A percentile compares a stretch with the other conserved stretches of the same genome.
Evolutionary conservation across 257 asterid species (phyloP).

Genomic region (Salvia rosmarinus): DNA sequence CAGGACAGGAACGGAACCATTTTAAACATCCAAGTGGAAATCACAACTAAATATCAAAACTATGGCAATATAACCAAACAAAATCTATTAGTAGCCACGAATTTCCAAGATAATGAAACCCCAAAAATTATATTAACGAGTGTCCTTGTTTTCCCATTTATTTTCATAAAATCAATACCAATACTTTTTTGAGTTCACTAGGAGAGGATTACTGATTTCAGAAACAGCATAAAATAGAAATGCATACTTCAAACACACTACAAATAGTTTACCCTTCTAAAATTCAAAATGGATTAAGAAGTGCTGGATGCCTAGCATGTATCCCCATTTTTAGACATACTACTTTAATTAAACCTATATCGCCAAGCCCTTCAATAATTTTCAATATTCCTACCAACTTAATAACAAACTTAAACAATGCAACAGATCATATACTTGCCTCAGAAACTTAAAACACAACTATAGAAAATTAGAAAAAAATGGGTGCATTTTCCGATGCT

Average conservation of each 20-base stretch:
- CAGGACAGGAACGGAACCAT: background rate
- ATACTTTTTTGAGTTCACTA: background rate
- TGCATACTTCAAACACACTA: background rate
- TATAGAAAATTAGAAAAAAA: background rate
- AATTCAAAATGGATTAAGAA: background rate
- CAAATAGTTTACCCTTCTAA: background rate
- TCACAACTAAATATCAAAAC: constrained; percentile 7
- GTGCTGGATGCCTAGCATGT: background rate
- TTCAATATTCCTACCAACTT: background rate
- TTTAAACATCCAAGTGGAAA: background rate
- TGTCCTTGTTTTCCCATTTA: background rate
- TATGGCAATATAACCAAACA: background rate
- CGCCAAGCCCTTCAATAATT: background rate
- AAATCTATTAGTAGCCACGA: background rate
- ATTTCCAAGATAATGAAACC: background rate
- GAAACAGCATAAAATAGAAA: background rate
- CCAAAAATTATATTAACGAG: background rate
- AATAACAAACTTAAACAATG: background rate
- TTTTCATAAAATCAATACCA: background rate
- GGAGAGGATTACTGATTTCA: background rate
- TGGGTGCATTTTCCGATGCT: background rate
- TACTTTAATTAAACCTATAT: background rate
- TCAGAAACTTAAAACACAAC: background rate
- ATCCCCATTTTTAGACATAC: background rate
- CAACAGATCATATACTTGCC: background rate